Percentiles rank a stretch among this genome's conserved stretches.
phyloP scores from a whole-genome alignment of 1,284 basidiomycete genomes.

The Trichosporon faecale region DNA sequence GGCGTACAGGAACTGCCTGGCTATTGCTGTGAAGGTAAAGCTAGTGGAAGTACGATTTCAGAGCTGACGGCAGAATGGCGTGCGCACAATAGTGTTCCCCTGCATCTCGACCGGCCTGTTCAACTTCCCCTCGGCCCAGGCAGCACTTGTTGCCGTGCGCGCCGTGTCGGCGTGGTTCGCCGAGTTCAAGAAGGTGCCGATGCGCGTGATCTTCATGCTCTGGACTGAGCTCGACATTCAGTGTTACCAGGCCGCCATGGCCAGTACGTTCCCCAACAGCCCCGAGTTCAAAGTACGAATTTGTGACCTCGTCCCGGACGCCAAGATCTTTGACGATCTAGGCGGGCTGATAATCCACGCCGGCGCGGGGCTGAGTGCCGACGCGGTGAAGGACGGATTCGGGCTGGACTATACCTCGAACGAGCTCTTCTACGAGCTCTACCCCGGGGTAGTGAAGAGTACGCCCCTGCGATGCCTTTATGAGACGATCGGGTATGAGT shows the following conservation, averaged over 20 bases:
- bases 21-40: not conserved
- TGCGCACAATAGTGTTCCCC: constrained; percentile 19
- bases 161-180: constrained; percentile 13
- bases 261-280: not conserved
- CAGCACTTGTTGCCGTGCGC: constrained; percentile 11
- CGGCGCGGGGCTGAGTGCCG: constrained; percentile 20
- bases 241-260: constrained; percentile 7
- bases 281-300: not conserved
- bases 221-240: constrained; percentile 6
- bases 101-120: constrained; percentile 26
- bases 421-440: constrained; percentile 1
- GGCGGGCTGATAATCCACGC: constrained; percentile 18
- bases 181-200: not conserved
- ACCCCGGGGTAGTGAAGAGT: constrained; percentile 15
- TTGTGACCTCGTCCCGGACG: not conserved
- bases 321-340: not conserved
- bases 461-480: constrained; percentile 12
- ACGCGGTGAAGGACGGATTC: constrained; percentile 15
- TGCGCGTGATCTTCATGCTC: constrained; percentile 20
- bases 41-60: not conserved
- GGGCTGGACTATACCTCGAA: constrained; percentile 19
- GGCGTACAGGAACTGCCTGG: not conserved
- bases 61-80: not conserved
- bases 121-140: constrained; percentile 15
- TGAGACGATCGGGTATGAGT: constrained; percentile 22